phyloP scores from a whole-genome alignment of 192 early-diverging fungal genomes.

The Linnemannia elongata region DNA sequence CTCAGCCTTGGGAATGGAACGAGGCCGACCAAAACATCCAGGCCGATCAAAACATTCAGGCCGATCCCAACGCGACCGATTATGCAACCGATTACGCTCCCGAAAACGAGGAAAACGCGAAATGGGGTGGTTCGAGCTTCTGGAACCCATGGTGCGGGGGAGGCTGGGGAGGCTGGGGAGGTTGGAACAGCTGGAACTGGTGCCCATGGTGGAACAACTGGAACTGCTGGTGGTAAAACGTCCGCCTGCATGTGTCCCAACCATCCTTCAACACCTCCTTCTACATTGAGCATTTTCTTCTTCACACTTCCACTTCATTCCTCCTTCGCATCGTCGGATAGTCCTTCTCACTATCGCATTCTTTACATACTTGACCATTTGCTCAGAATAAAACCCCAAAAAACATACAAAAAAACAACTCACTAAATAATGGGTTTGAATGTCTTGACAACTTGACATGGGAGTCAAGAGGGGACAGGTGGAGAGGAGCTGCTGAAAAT shows the following conservation, averaged over 20 bases:
- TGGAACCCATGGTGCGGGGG: conserved; percentile 3
- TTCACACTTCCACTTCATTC: not conserved
- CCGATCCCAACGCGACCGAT: no score
- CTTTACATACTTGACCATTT: not conserved
- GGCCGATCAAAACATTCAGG: no score
- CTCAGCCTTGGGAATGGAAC: not conserved
- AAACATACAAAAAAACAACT: not conserved
- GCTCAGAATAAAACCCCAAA: not conserved
- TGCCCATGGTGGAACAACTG: not conserved
- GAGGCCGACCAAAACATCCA: not conserved
- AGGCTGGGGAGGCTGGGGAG: not conserved
- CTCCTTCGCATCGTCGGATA: not conserved
- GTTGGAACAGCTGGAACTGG: not conserved
- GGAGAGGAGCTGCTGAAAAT: not conserved
- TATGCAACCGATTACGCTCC: no score
- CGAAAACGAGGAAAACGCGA: no score
- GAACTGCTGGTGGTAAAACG: not conserved
- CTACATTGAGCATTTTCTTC: not conserved
- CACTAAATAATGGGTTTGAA: no score
- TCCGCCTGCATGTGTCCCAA: not conserved
- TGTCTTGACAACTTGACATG: not conserved
- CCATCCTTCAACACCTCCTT: not conserved
- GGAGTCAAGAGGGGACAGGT: no score
- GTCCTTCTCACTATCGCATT: not conserved
- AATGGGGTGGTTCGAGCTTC: not conserved